phyloP scores from a whole-genome alignment of 208 protist species.

The Spongospora subterranea region DNA sequence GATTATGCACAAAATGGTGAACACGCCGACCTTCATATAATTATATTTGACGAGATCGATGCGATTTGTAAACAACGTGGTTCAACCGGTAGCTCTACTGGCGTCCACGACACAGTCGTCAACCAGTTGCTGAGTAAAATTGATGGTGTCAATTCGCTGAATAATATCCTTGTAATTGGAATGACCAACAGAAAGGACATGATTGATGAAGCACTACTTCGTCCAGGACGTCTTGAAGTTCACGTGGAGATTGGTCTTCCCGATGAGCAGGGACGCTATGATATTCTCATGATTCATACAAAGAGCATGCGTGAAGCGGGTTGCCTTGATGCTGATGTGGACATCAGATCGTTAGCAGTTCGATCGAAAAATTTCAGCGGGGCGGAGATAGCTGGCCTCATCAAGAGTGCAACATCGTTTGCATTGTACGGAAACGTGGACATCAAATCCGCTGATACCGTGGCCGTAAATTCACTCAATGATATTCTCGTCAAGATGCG shows the following conservation, averaged over 20 bases:
- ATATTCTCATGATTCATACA: slow-evolving; percentile 99
- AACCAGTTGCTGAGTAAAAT: slow-evolving; percentile 99
- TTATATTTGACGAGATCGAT: slow-evolving; percentile 99
- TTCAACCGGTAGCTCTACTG: slow-evolving; percentile 86
- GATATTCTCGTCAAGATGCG: slow-evolving; percentile 65
- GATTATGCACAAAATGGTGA: slow-evolving; percentile 80
- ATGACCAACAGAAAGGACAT: slow-evolving; percentile 99
- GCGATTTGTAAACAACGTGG: slow-evolving; percentile 97
- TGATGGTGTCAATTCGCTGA: slow-evolving; percentile 91
- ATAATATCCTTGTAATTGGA: slow-evolving; percentile 99
- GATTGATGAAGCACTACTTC: slow-evolving; percentile 98
- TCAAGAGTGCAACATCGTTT: slow-evolving; percentile 80
- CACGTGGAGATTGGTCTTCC: slow-evolving; percentile 96
- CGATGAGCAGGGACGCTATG: slow-evolving; percentile 92
- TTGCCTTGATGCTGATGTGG: slow-evolving; percentile 86
- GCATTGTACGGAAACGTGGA: slow-evolving; percentile 59
- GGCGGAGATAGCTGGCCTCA: slow-evolving; percentile 81
- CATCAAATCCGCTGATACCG: slow-evolving; percentile 38
- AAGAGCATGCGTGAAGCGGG: slow-evolving; percentile 77
- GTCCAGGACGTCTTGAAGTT: slow-evolving; percentile 98
- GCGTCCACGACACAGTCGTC: slow-evolving; percentile 92
- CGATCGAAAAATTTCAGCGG: slow-evolving; percentile 95
- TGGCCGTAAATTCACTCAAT: background rate
- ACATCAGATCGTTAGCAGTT: slow-evolving; percentile 87
- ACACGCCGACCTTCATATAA: slow-evolving; percentile 92